Evolutionary conservation across 192 early-diverging fungal genomes (phyloP).

Genomic region (Gaertneriomyces semiglobifer): DNA sequence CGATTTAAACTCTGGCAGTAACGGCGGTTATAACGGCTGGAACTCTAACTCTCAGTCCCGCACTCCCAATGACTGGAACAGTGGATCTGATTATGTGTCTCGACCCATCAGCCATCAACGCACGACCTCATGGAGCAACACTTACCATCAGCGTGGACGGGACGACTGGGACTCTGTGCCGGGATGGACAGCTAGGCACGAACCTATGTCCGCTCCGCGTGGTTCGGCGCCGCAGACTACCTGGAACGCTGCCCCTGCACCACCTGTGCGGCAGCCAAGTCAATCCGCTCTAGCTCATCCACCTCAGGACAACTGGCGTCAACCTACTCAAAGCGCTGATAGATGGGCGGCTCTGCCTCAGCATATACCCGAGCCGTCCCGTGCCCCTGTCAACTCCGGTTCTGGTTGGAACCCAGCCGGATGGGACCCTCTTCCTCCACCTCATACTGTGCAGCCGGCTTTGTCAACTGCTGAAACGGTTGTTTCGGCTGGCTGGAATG

Average conservation of each 20-base stretch:
- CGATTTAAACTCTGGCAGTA: background rate
- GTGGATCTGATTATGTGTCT: background rate
- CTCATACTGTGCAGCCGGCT: background rate
- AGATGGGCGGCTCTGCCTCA: background rate
- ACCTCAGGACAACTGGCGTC: no score
- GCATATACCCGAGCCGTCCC: background rate
- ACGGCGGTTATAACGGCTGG: background rate
- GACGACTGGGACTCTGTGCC: constrained; percentile 22
- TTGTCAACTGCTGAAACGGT: no score
- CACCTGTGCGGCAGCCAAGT: constrained; percentile 2
- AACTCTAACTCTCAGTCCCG: background rate
- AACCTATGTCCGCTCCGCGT: background rate
- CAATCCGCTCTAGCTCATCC: no score
- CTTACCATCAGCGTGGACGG: background rate
- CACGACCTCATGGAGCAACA: constrained; percentile 1
- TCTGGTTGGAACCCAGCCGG: constrained; percentile 26
- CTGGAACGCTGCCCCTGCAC: background rate
- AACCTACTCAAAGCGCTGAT: no score
- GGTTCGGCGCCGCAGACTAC: background rate
- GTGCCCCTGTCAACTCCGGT: background rate
- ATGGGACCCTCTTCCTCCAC: constrained; percentile 25
- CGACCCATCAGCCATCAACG: background rate
- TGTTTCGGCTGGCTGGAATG: no score
- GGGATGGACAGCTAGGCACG: constrained; percentile 12
- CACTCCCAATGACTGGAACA: constrained; percentile 3